Base-by-base conservation (phyloP, 202 grass and related monocot genomes). In the Brachypodium distachyon region DNA sequence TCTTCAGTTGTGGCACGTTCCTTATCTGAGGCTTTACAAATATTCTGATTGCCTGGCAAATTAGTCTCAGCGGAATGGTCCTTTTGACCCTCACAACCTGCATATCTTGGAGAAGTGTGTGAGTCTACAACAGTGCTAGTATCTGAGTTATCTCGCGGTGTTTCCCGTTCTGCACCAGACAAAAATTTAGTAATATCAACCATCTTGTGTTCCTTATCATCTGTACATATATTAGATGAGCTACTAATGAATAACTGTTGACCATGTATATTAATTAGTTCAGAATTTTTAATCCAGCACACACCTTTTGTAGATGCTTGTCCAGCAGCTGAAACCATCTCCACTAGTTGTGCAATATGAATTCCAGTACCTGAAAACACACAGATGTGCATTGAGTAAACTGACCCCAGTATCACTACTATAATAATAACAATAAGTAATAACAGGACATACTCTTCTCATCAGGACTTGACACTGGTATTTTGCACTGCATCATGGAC, bases 331-430 rank as follows among this genome's bases (percentile, higher is more conserved):
- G 70, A 54, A 33, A 44, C 18, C 13, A 58, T 22, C 14, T 66
- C 63, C 19, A 4, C 13, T 72, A 44, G 46, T 55, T 88, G 74
- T 38, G 74, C 59, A 79, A 43, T 8, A 75, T 41, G 29, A 62
- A 51, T 23, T 23, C 69, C 74, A 3, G 18, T 61, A 68, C 49
- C 85, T 87, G 85, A 78, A 87, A 78, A 72, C 40, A 48, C 59
- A 47, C 40, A 65, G 32, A 47, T 11, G 22, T 51, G 65, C 77
- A 65, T 88, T n/a, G 59, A 74, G 53, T 74, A 40, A 44, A 1
- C 28, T 51, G 34, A 21, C 4, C 26, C 61, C 29, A 19, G 12
- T 40, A 14, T 86, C 40, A 65, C 53, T 12, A 77, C 34, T 41
- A 21, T 2, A 23, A 46, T 37, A 52, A 21, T 2, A 23, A 46